Base-by-base conservation (phyloP, 148 eudicot species). In the Rhododendron griersonianum region DNA sequence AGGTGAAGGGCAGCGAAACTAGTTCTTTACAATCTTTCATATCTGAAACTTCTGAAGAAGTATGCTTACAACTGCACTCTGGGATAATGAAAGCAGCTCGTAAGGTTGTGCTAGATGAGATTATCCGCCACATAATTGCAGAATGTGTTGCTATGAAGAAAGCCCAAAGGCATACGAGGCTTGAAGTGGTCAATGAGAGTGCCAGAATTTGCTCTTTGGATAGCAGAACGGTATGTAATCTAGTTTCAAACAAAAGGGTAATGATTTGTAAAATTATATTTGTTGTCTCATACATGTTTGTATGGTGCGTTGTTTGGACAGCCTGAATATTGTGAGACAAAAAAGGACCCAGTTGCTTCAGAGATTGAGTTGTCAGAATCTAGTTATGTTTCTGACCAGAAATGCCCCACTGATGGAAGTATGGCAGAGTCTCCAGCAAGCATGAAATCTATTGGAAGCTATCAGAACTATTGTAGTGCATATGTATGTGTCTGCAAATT, bases 41-140 rank as follows among this genome's bases (percentile, higher is more conserved):
- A 83, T 87, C 91, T 39, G 93, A 89, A 82, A 87, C 93, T 86
- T 94, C 99, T 35, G 95, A 92, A 80, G 92, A 92, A 84, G 86
- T 95, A 86, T 93, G 91, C 86, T 90, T 92, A 47, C 95, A 97
- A 85, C 91, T 97, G 91, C 99, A 97, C 86, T 87, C 87, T 81
- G 95, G 90, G 71, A 92, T 97, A 71, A 92, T 95, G 94, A 97
- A 92, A 92, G 89, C 96, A 57, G 92, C 98, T 81, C 96, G 95
- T 69, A 91, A 92, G 77, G 89, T 90, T 84, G 83, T 95, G 87
- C 92, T 95, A 76, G 98, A 95, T 88, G 99, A 95, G 91, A 91
- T 97, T 81, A 92, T 95, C 73, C 93, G 95, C 86, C 88, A 84
- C 87, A 89, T 92, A 80, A 93, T 95, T 69, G 87, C 92, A 30